A percentile compares a stretch with the other conserved stretches of the same genome.
phyloP scores from a whole-genome alignment of 257 asterid genomes.

The Phtheirospermum japonicum region DNA sequence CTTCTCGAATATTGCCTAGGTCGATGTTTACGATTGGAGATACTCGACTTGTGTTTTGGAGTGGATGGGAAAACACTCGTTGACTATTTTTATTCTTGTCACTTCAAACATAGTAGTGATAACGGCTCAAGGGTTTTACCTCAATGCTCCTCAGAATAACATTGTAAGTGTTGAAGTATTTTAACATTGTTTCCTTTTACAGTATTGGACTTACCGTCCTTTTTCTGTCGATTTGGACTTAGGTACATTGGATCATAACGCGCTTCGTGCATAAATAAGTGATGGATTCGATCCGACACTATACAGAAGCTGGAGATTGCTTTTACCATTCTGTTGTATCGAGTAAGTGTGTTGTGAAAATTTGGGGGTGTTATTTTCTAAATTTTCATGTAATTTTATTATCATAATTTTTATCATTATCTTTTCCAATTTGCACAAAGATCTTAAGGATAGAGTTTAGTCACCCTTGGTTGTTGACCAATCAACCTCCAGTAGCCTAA shows the following conservation, averaged over 20 bases:
- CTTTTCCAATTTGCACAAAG: too few species aligned
- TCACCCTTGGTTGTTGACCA: too few species aligned
- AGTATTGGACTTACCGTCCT: neutral
- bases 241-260: constrained; percentile 62
- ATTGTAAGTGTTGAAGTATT: constrained; percentile 43
- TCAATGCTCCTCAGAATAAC: constrained; percentile 59
- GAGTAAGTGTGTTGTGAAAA: constrained; percentile 14
- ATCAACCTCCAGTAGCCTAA: too few species aligned
- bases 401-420: too few species aligned
- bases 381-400: too few species aligned
- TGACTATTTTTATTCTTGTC: constrained; percentile 57
- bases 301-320: constrained; percentile 3
- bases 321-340: neutral
- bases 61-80: constrained; percentile 84
- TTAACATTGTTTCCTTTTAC: neutral
- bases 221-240: neutral
- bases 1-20: constrained; percentile 32
- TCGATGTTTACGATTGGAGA: constrained; percentile 79
- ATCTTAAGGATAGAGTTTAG: too few species aligned
- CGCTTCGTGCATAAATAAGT: constrained; percentile 43
- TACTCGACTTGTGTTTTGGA: constrained; percentile 42
- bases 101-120: constrained; percentile 70
- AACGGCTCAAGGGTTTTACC: constrained; percentile 68
- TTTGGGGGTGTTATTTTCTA: too few species aligned
- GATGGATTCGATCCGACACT: neutral